Evolutionary conservation across 2,329 filamentous ascomycete species (phyloP), one percentile per base, ranked within the genome.

Genomic region (Alternaria tenuissima): DNA sequence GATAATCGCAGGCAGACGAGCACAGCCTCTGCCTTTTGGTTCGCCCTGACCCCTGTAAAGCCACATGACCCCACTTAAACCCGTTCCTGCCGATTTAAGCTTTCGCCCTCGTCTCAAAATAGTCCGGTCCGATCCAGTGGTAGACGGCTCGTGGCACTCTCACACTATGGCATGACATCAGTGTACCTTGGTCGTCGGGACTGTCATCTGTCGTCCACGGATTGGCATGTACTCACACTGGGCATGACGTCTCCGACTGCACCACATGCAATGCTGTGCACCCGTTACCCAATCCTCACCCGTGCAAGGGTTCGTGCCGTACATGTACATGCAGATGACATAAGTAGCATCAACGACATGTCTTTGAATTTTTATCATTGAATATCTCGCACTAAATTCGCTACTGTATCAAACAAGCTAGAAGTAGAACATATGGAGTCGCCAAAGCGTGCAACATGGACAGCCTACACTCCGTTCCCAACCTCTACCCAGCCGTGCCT

Each of bases 321-420:
- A 53, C 58, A 57, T 22, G 34, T 38, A 61, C 47, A 38, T 49
- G 30, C 43, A 39, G 38, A 60, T 47, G 52, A 62, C 60, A 60
- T 47, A 51, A 49, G 48, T 48, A 34, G 32, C 8, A 14, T 54
- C 32, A 46, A 58, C 55, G 41, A 47, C 52, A 24, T 39, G 30
- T 26, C 49, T 46, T 47, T 52, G 38, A 36, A 22, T 36, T 48
- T 46, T 62, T 46, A 51, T 69, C 68, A 74, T 76, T 76, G 61
- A 68, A 70, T 73, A 66, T 69, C 66, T 61, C 69, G 57, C 69
- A 71, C 65, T 70, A 69, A 64, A 69, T 60, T 71, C 66, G 67
- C 72, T 74, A 69, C 63, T 63, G 64, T 67, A 24, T 64, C 59
- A 67, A 63, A 62, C 62, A 65, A 49, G 52, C 62, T 54, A 58